Evolutionary conservation across 106 monocot species (phyloP).

Genomic region (Dactylorhiza incarnata): DNA sequence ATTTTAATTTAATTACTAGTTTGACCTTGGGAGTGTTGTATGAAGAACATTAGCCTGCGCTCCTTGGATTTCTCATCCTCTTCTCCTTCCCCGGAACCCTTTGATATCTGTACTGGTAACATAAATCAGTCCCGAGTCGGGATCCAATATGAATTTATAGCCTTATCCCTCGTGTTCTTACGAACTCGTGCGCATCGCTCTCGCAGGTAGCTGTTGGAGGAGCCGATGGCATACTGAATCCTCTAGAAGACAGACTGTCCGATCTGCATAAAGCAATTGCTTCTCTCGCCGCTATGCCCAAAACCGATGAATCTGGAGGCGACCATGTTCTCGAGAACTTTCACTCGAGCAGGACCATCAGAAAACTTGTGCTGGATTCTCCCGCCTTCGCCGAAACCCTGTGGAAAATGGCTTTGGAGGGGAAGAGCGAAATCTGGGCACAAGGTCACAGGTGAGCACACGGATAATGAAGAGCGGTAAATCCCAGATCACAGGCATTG

Average conservation of each 20-base stretch:
- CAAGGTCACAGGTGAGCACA: constrained; percentile 69
- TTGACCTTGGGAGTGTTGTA: too few relatives aligned
- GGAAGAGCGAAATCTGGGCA: constrained; percentile 73
- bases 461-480: background rate
- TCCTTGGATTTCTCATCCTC: too few relatives aligned
- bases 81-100: too few relatives aligned
- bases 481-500: background rate
- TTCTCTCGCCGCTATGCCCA: constrained; percentile 50
- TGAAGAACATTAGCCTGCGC: too few relatives aligned
- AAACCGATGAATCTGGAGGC: constrained; percentile 32
- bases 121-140: too few relatives aligned
- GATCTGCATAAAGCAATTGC: constrained; percentile 64
- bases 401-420: constrained; percentile 67
- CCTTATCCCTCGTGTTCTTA: background rate
- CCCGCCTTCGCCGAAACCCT: constrained; percentile 54
- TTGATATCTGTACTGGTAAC: too few relatives aligned
- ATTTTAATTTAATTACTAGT: too few relatives aligned
- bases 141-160: background rate
- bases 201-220: constrained; percentile 70
- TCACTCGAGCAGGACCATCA: constrained; percentile 74
- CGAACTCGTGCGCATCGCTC: background rate
- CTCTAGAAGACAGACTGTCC: constrained; percentile 32
- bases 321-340: constrained; percentile 79
- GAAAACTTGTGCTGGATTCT: constrained; percentile 65
- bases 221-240: constrained; percentile 43